phyloP scores from a whole-genome alignment of 2,329 filamentous ascomycete species.

The Trichoderma citrinoviride region DNA sequence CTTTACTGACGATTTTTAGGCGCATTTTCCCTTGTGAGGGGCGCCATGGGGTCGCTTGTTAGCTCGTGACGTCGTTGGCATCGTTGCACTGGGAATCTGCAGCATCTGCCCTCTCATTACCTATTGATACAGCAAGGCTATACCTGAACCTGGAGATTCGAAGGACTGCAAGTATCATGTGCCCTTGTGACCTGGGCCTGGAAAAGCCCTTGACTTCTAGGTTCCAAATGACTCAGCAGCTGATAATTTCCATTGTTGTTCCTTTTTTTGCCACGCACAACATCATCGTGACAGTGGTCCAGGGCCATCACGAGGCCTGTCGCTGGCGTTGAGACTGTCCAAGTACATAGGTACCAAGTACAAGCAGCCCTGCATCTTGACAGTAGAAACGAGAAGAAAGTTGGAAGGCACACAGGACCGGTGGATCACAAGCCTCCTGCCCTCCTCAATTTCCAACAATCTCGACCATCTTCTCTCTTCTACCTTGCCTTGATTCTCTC shows the following conservation, averaged over 20 bases:
- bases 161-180: not conserved
- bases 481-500: not conserved
- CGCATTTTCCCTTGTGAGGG: not conserved
- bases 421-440: not conserved
- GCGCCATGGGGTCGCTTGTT: slow-evolving; percentile 10
- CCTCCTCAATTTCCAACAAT: not conserved
- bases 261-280: slow-evolving; percentile 8
- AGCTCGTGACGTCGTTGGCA: slow-evolving; percentile 16
- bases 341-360: not conserved
- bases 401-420: not conserved
- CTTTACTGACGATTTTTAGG: too few relatives aligned
- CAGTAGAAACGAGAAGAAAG: too few relatives aligned
- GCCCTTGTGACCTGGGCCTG: not conserved
- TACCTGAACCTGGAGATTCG: not conserved
- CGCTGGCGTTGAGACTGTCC: not conserved
- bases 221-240: not conserved
- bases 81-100: not conserved
- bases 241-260: not conserved
- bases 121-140: too few relatives aligned
- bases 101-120: not conserved
- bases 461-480: not conserved
- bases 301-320: slow-evolving; percentile 1
- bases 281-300: slow-evolving; percentile 10
- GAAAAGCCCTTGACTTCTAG: too few relatives aligned
- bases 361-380: too few relatives aligned